Evolutionary conservation across 1,284 basidiomycete species (phyloP), one percentile per base, ranked within the genome.

Genomic region (Microbotryomycetes sp.): DNA sequence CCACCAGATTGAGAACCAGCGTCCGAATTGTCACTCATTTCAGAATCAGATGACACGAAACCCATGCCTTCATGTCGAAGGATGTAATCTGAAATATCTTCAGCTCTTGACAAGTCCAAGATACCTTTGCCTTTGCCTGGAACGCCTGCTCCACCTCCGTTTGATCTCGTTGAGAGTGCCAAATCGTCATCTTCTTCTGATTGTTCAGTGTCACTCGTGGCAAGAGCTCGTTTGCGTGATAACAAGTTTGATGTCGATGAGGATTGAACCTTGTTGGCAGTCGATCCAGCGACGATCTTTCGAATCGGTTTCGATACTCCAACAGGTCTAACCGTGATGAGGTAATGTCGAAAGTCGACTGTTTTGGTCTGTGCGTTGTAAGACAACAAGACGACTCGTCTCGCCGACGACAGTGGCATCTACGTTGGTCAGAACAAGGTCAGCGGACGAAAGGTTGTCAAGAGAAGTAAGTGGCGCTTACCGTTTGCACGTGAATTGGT

Each of bases 61-160:
- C 70, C 71, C 60, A 70, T 64, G 19, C 60, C 66, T 16, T 70
- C 69, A 30, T 66, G 66, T 30, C 91, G 80, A 36, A 98, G 80
- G 62, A 99, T 79, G 76, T 97, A 99, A 76, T 98, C 94, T 3
- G 93, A 90, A 52, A 99, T 88, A 75, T 99, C 94, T 72, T 88
- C 86, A 70, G 93, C 90, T 67, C 85, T 86, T 3, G 88, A 85
- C 15, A 99, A 83, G 75, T 98, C 85, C 28, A 93, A 80, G 25
- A 89, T 69, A 6, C 68, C 65, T 56, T 73, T 75, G 1, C 80
- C 71, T n/a, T 60, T 63, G 49, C 22, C n/a, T 9, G 23, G 28
- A 12, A 28, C 22, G 30, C 58, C 32, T 51, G 42, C 48, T 7
- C 32, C 52, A 54, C n/a, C 26, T 59, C 6, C 50, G 30, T 7